Conservation (phyloP, 305 asterid genomes). For the Solanum hybrid region DNA sequence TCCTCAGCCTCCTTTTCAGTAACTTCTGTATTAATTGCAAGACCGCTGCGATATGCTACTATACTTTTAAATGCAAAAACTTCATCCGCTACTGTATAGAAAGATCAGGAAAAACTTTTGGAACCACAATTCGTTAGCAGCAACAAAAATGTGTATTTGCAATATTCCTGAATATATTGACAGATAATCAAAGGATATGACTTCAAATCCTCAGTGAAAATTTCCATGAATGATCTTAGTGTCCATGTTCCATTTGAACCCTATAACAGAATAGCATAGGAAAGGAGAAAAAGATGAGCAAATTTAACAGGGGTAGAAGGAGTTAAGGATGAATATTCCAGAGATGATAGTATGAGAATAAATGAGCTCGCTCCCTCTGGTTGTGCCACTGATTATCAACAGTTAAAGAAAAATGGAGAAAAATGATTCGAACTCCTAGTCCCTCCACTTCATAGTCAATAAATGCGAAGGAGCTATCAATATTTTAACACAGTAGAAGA, state of each 20-base stretch:
- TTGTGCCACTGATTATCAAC: not conserved
- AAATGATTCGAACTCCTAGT: not conserved
- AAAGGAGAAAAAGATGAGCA: not conserved
- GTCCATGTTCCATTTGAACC: constrained; percentile 62
- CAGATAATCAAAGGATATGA: constrained; percentile 61
- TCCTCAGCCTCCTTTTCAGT: constrained; percentile 60
- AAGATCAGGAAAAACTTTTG: constrained; percentile 45
- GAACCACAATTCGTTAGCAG: constrained; percentile 9
- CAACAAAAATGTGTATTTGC: not conserved
- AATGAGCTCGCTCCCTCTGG: not conserved
- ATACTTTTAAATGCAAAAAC: constrained; percentile 72
- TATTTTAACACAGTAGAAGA: not conserved
- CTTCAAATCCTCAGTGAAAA: constrained; percentile 44
- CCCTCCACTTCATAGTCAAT: not conserved
- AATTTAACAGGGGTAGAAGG: not conserved
- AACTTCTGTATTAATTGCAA: constrained; percentile 64
- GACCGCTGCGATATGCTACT: constrained; percentile 93
- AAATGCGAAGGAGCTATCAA: not conserved
- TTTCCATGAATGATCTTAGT: constrained; percentile 50
- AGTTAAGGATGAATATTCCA: not conserved
- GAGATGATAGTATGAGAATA: not conserved
- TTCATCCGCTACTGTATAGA: constrained; percentile 45
- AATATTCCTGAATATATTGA: not conserved
- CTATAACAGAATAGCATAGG: constrained; percentile 36
- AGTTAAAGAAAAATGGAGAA: not conserved